Base-by-base conservation (phyloP, 345 rosid genomes). In the Angophora floribunda region DNA sequence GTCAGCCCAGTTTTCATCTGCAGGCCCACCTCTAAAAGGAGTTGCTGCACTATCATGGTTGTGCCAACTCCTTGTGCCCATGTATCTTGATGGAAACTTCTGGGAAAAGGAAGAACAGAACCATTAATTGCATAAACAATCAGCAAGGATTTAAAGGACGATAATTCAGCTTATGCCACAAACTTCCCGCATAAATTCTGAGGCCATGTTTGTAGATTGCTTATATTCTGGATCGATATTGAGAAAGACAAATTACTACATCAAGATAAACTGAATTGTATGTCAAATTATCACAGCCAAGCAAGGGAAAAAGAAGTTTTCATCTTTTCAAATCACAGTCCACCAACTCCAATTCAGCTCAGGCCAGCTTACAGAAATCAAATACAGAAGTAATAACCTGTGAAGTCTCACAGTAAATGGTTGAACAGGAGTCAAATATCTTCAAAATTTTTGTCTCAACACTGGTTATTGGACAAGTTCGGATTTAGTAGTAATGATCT, bases 1-100 rank as follows among this genome's bases (percentile, higher is more conserved):
- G 86, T 91, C 94, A 15, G 86, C 90, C 96, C 95, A 91, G 67
- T 90, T 95, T 49, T 92, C 95, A 86, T 95, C 97, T 88, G 61
- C 87, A 86, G 91, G 92, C 51, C 89, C 89, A 80, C 88, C 89
- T 88, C 87, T 91, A 86, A 84, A 51, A 28, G 91, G 90, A 86
- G 92, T 90, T 86, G 86, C 91, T 21, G 88, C 36, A 6, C 86
- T 88, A 36, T 90, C 93, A 55, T 86, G 59, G 86, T 90, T 92
- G 79, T 90, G 91, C 26, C 87, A 86, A 78, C 90, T 93, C 87
- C 92, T 95, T 85, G 67, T 84, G 65, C 88, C 89, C 85, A 90
- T 87, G 85, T 88, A 84, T 91, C 91, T 93, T 45, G 90, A 87
- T 51, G 93, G 90, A 88, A 89, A 84, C 90, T 92, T 92, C 94